These are phyloP conservation scores for Penicillium bialowiezense DNA, from an alignment of 495 filamentous ascomycete genomes.

Conservation along the genomic window DNA sequence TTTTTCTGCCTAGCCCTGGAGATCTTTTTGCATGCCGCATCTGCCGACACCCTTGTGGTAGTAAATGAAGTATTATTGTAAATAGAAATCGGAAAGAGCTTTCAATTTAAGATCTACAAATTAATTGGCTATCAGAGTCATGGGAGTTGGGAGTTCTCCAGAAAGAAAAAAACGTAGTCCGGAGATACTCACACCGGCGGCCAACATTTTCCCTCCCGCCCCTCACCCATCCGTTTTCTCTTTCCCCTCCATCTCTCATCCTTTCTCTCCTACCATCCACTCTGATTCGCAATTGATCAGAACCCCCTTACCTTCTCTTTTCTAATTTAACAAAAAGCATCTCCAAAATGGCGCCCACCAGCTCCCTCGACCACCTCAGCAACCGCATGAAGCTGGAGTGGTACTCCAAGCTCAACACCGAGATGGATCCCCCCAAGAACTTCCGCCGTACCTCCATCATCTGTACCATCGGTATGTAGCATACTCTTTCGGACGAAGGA, in stretches of 20 bases:
- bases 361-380: conserved; percentile 75
- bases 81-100: too few relatives aligned
- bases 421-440: conserved; percentile 75
- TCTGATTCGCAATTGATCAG: conserved; percentile 13
- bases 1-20: conserved; percentile 2
- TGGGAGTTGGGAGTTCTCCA: too few relatives aligned
- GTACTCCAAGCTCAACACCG: conserved; percentile 78
- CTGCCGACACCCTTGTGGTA: conserved; percentile 1
- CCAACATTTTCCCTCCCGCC: conserved; percentile 42
- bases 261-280: conserved; percentile 11
- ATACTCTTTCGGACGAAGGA: background rate
- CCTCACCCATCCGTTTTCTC: conserved; percentile 25
- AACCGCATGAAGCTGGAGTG: conserved; percentile 87
- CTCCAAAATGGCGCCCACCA: conserved; percentile 45
- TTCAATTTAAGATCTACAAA: too few relatives aligned
- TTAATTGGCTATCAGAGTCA: too few relatives aligned
- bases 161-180: conserved; percentile 7
- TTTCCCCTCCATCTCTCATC: conserved; percentile 19
- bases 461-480: conserved; percentile 82
- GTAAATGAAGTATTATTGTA: too few relatives aligned
- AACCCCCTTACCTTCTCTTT: conserved; percentile 10
- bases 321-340: conserved; percentile 12
- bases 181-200: conserved; percentile 30
- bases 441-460: conserved; percentile 97
- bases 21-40: conserved; percentile 7